Evolutionary conservation across 1,284 basidiomycete species (phyloP), one percentile per base, ranked within the genome.

Genomic region (Fistulinella cinereoalba): DNA sequence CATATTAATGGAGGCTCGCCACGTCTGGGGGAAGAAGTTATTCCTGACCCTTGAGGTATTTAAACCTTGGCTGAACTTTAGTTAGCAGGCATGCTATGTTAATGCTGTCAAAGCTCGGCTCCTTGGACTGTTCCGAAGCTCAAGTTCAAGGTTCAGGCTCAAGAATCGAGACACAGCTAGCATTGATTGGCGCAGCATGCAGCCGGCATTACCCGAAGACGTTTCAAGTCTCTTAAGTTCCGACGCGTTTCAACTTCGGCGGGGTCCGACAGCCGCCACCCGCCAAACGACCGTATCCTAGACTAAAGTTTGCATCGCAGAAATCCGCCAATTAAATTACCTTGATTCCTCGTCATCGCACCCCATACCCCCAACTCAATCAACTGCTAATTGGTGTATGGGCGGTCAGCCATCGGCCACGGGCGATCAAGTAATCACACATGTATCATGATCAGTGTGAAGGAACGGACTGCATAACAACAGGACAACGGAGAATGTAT

Each of bases 1-100:
- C 51, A 53, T 53, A 37, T 18, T 15, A 34, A 43, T 46, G 51
- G 47, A 47, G 16, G 23, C 28, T 24, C 13, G 25, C 16, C 31
- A 22, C 29, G 15, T n/a, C 31, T n/a, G n/a, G n/a, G n/a, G n/a
- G n/a, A n/a, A n/a, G n/a, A n/a, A 32, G 15, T 18, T 29, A 29
- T 29, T 4, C 12, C 28, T 29, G 33, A 19, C 18, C 8, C 33
- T 11, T 34, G 10, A 19, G 18, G 15, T 34, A 18, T 19, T 34
- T 3, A 34, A 21, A 4, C 10, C 13, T 13, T 31, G 28, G 28
- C 28, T 13, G 12, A 31, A 31, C 28, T 15, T 31, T 31, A 15
- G n/a, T n/a, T n/a, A n/a, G n/a, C n/a, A n/a, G n/a, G n/a, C n/a
- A n/a, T n/a, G n/a, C n/a, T n/a, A n/a, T n/a, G n/a, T n/a, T n/a